A percentile compares a stretch with the other conserved stretches of the same genome.
Conservation (phyloP, 2,329 filamentous ascomycete genomes). For the Neospermospora avenae region DNA sequence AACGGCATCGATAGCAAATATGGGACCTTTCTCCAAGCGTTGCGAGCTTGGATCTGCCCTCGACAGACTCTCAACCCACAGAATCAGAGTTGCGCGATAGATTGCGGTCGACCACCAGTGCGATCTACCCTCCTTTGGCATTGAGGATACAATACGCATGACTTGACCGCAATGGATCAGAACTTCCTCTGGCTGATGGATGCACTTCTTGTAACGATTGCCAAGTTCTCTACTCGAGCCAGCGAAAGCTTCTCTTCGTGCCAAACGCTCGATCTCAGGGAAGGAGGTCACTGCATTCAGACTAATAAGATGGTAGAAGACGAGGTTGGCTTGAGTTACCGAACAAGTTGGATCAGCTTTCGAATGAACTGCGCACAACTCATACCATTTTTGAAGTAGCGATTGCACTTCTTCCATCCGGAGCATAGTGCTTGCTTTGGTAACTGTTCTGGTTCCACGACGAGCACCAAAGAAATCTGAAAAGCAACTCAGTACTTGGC, state of each 20-base stretch:
- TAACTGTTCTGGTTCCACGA: constrained; percentile 46
- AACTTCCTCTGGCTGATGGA: constrained; percentile 60
- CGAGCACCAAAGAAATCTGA: constrained; percentile 50
- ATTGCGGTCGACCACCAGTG: constrained; percentile 70
- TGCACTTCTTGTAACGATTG: constrained; percentile 58
- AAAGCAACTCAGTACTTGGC: constrained; percentile 64
- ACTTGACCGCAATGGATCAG: constrained; percentile 68
- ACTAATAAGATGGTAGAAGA: constrained; percentile 68
- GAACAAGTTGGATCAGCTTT: constrained; percentile 55
- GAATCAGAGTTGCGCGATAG: constrained; percentile 61
- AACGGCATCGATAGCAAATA: constrained; percentile 49
- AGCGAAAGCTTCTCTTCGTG: constrained; percentile 57
- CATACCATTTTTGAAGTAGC: constrained; percentile 64
- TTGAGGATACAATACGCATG: constrained; percentile 55
- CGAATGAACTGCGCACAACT: constrained; percentile 54
- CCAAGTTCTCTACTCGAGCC: constrained; percentile 49
- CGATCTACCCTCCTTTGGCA: constrained; percentile 58
- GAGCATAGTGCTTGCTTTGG: constrained; percentile 56
- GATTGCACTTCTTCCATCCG: constrained; percentile 63
- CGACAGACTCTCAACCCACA: constrained; percentile 60
- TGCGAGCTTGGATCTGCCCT: constrained; percentile 42
- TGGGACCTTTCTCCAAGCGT: constrained; percentile 35
- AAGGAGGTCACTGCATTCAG: constrained; percentile 68
- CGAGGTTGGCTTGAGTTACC: constrained; percentile 61
- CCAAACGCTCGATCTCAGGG: constrained; percentile 63